These are phyloP conservation scores for Pyronema omphalodes DNA, from an alignment of 495 filamentous ascomycete species.

Conservation along the genomic window DNA sequence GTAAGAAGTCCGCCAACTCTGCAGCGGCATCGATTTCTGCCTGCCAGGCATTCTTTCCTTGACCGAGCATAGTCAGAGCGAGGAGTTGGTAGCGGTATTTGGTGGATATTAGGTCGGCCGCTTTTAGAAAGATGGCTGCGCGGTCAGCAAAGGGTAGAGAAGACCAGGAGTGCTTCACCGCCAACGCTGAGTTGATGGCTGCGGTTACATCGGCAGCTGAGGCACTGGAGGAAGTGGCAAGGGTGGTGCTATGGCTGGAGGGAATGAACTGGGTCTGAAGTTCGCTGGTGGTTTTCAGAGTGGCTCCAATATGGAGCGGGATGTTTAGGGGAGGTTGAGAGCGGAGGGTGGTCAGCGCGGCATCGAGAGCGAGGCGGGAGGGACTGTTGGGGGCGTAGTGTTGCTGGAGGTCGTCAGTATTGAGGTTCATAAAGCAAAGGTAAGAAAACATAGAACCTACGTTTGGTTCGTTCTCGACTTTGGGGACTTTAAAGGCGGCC, in stretches of 20 bases:
- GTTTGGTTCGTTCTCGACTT: constrained; percentile 80
- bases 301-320: constrained; percentile 61
- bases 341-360: constrained; percentile 45
- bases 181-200: constrained; percentile 65
- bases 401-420: constrained; percentile 35
- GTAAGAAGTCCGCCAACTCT: constrained; percentile 77
- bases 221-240: constrained; percentile 68
- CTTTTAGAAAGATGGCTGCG: constrained; percentile 87
- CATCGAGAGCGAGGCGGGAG: constrained; percentile 53
- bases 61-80: constrained; percentile 82
- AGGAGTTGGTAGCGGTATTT: constrained; percentile 90
- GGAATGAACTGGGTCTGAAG: constrained; percentile 46
- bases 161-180: constrained; percentile 67
- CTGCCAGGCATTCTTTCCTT: constrained; percentile 94
- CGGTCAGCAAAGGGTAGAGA: constrained; percentile 66
- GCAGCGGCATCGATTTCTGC: constrained; percentile 91
- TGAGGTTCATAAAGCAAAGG: neutral
- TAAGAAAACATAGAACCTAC: constrained; percentile 35
- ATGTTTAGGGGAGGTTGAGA: constrained; percentile 45
- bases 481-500: constrained; percentile 73
- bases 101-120: constrained; percentile 66
- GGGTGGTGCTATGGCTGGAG: constrained; percentile 44
- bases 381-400: constrained; percentile 67
- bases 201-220: constrained; percentile 47
- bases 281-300: constrained; percentile 30